Base-by-base conservation (phyloP, 1,284 basidiomycete genomes). In the Cryptococcus sp. region DNA sequence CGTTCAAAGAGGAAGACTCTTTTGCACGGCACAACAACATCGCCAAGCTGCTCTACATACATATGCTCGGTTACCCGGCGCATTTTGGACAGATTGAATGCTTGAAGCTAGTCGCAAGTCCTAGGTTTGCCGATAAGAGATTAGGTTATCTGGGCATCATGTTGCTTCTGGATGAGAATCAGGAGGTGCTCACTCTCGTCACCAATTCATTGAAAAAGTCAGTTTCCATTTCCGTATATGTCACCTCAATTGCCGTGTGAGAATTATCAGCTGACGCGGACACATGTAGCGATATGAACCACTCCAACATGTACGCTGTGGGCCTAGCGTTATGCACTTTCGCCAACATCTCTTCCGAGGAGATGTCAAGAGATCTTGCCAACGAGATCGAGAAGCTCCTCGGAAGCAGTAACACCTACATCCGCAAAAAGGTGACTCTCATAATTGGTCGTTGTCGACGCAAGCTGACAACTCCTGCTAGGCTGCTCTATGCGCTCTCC, bases 1-100 rank as follows among this genome's bases (percentile, higher is more conserved):
- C 93, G 1, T 99, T 99, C 81, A 89, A 95, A 66, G 94, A 98
- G 76, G 96, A 99, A 76, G 92, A 95, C 81, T 88, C 91, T 41
- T 90, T 88, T 79, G 84, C 90, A 61, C 87, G 94, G 57, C 90
- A 98, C 78, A 93, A 98, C 83, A 97, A 96, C 81, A 89, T 99
- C 74, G 94, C 95, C 59, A 99, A 99, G 78, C 85, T 99, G 22
- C 87, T 99, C 63, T 99, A 99, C 81, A 99, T 99, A 78, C 94
- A 99, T 79, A 99, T 99, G 96, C 88, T 99, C 23, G 96, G 96
- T 57, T 98, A 96, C 58, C 93, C 95, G 3, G 96, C 96, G 29
- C 96, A 99, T 78, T 99, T 98, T 74, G 96, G 96, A 50, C 96
- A 99, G 83, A 98, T 99, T 77, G 96, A 99, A 82, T 99, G 96